Base-by-base conservation (phyloP, 805 yeast genomes). In the Yamadazyma nakazawae region DNA sequence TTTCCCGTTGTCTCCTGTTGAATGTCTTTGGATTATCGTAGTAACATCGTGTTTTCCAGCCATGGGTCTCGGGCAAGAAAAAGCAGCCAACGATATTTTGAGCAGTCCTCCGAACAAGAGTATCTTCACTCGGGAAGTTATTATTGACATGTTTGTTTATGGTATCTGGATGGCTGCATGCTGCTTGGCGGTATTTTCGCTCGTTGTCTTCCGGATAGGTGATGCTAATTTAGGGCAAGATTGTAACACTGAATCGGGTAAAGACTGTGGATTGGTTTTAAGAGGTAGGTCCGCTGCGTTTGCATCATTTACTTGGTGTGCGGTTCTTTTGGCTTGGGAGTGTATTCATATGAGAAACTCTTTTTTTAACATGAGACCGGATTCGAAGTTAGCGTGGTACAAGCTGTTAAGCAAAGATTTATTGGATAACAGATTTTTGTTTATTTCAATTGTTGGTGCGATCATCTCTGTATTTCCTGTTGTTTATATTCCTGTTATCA, bases 401-500 rank as follows among this genome's bases (percentile, higher is more conserved):
- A 79, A 76, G 34, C 85, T 82, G 61, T 77, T 83, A 48, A 74
- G 78, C 58, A 72, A 63, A 49, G 91, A 84, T 59, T 64, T 88
- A 37, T 86, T 89, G 87, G 66, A 67, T 12, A 88, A 88, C 66
- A 80, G 85, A 63, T 81, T 88, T 53, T 71, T 88, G 58, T 85
- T 88, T 70, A 87, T 91, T 90, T 86, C 96, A 0, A 79, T 88
- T 39, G 60, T 84, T 31, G 68, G 78, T 43, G 96, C 94, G 1
- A 78, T 85, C 51, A 63, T 77, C 12, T 75, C 88, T 2, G 82
- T 85, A 3, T 83, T 88, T 77, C 96, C 96, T 37, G 85, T 87
- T 16, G 80, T 88, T 34, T 88, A 88, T 65, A 88, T 88, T 53
- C 96, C 96, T 6, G 95, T 85, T n/a, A 87, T 88, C 60, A 88